A percentile compares a stretch with the other conserved stretches of the same genome.
Evolutionary conservation across 2,329 filamentous ascomycete species (phyloP).

Genomic region (Xylaria sp.): DNA sequence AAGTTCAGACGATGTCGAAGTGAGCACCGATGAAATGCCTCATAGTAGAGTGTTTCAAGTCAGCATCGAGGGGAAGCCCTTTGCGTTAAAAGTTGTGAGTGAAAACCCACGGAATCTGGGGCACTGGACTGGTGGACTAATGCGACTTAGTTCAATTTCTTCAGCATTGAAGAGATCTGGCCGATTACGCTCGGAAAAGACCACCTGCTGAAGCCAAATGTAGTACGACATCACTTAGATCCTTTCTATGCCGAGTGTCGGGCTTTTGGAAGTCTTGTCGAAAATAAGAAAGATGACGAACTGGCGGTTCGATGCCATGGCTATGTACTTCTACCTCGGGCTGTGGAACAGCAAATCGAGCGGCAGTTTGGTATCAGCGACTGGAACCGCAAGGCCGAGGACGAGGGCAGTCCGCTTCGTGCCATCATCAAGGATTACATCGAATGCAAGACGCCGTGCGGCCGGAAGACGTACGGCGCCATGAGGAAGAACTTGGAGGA

Average conservation of each 20-base stretch:
- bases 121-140: too few species aligned
- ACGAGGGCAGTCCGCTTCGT: slow-evolving; percentile 8
- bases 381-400: slow-evolving; percentile 32
- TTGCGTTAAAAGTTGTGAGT: slow-evolving; percentile 21
- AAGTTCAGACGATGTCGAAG: too few species aligned
- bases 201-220: slow-evolving; percentile 4
- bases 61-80: not conserved
- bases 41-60: slow-evolving; percentile 14
- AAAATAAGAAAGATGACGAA: slow-evolving; percentile 24
- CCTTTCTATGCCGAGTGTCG: slow-evolving; percentile 36
- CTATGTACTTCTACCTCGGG: slow-evolving; percentile 17
- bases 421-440: slow-evolving; percentile 34
- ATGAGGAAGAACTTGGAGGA: slow-evolving; percentile 32
- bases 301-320: slow-evolving; percentile 32
- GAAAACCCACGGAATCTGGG: not conserved
- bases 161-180: not conserved
- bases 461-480: not conserved
- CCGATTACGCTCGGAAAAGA: not conserved
- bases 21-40: not conserved
- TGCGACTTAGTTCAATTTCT: slow-evolving; percentile 20
- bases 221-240: slow-evolving; percentile 26
- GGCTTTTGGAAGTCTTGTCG: slow-evolving; percentile 16
- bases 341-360: slow-evolving; percentile 20
- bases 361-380: slow-evolving; percentile 22
- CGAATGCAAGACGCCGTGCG: not conserved